phyloP scores from a whole-genome alignment of 2,329 filamentous ascomycete species.

The Exophiala alcalophila region DNA sequence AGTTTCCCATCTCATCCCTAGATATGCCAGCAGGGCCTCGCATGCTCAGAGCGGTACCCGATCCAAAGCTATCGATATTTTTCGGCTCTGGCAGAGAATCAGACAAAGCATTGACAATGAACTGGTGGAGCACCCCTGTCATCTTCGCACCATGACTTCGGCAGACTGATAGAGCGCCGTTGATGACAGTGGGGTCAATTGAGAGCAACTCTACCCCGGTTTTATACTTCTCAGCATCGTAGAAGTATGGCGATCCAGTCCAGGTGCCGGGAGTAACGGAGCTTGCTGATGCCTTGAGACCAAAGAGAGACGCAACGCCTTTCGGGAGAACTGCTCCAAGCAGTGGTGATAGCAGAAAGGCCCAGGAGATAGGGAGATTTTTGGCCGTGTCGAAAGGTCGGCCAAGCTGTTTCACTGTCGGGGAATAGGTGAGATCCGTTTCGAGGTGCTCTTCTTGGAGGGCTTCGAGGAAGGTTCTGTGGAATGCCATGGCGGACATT shows the following conservation, averaged over 20 bases:
- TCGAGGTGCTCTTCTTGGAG: not conserved
- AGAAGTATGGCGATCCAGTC: slow-evolving; percentile 31
- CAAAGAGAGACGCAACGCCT: slow-evolving; percentile 35
- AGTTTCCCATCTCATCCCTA: slow-evolving; percentile 39
- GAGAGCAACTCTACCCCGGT: slow-evolving; percentile 37
- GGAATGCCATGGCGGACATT: slow-evolving; percentile 43
- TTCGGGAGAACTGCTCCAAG: slow-evolving; percentile 40
- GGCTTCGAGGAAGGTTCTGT: slow-evolving; percentile 39
- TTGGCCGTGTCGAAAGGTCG: slow-evolving; percentile 13
- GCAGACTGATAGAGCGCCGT: slow-evolving; percentile 33
- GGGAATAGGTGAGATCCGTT: not conserved
- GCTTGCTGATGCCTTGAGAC: slow-evolving; percentile 34
- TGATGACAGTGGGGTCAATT: slow-evolving; percentile 33
- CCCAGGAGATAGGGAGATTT: slow-evolving; percentile 45
- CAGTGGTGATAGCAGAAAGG: slow-evolving; percentile 43
- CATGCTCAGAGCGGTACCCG: slow-evolving; percentile 43
- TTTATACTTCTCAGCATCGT: slow-evolving; percentile 7
- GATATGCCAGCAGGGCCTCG: slow-evolving; percentile 36
- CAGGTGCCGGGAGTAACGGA: slow-evolving; percentile 35
- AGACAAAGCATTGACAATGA: slow-evolving; percentile 32
- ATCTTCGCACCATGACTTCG: slow-evolving; percentile 40
- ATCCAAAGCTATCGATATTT: slow-evolving; percentile 35
- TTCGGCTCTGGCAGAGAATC: slow-evolving; percentile 17
- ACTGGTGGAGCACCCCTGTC: slow-evolving; percentile 42
- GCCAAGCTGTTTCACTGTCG: slow-evolving; percentile 4